Evolutionary conservation across 805 yeast genomes (phyloP), one percentile per base, ranked within the genome.

Genomic region (Wickerhamomyces sydowiorum): DNA sequence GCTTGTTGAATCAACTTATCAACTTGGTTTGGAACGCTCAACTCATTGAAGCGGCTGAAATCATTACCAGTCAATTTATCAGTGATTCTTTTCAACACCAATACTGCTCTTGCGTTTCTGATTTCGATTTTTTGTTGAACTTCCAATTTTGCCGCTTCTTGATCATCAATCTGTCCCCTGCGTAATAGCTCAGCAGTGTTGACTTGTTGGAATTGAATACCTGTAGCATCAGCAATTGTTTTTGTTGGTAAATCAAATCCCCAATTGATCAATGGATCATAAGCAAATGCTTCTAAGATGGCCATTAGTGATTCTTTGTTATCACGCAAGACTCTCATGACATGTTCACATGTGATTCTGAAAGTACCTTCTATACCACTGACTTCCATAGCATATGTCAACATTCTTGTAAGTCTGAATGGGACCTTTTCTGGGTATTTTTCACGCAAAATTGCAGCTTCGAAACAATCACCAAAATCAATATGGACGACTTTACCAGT

Each of bases 401-500:
- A 72, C 99, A 93, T 93, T 62, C 99, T 73, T 0, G 99, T 93
- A 44, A 93, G 73, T 61, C 99, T 75, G 69, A 93, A 93, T 7
- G 99, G 99, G 20, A 93, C 99, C 61, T 90, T 91, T 57, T 93
- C 99, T 0, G 99, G 99, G 62, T 86, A 95, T 60, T 93, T 93
- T 53, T 95, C 99, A 51, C 99, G 78, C 46, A 93, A 66, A 38
- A 91, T 89, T 0, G 99, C 99, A 2, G 98, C 96, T 61, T 93
- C 99, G 57, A 93, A 93, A 75, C 99, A 93, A 61, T 93, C 99
- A 51, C 99, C 99, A 65, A 91, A 93, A 72, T 93, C 99, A 64
- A 93, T 91, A 60, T 93, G 99, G 30, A 93, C 77, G 39, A 93
- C 96, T 57, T 91, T 89, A 47, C 99, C 99, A 0, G 98, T 88